Conservation (phyloP, 2,329 filamentous ascomycete genomes). For the Aspergillus udagawae region DNA sequence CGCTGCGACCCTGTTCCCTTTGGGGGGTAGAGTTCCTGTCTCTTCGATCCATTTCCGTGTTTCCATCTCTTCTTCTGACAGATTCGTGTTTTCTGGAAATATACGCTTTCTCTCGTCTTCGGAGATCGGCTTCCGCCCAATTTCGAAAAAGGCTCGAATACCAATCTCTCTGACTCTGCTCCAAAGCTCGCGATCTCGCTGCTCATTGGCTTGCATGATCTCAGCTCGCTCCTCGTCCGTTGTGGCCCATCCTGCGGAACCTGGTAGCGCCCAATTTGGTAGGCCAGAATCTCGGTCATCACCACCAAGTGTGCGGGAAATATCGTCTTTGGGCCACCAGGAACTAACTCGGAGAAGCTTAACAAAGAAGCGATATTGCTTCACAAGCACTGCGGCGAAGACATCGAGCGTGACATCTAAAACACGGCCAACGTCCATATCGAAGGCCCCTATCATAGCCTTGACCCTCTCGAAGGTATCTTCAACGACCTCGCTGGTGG, state of each 20-base stretch:
- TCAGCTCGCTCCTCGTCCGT: constrained; percentile 65
- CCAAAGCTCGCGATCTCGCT: constrained; percentile 78
- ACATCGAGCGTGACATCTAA: constrained; percentile 93
- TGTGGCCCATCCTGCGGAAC: constrained; percentile 58
- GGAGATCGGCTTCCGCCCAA: constrained; percentile 68
- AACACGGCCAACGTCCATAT: constrained; percentile 90
- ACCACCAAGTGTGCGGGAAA: constrained; percentile 36
- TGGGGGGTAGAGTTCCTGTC: constrained; percentile 77
- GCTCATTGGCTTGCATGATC: constrained; percentile 53
- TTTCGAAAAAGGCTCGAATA: constrained; percentile 81
- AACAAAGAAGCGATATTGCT: constrained; percentile 90
- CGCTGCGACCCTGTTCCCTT: constrained; percentile 85
- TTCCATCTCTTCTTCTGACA: constrained; percentile 49
- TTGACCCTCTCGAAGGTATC: constrained; percentile 90
- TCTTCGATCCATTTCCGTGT: constrained; percentile 71
- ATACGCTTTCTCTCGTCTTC: constrained; percentile 53
- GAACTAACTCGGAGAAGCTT: constrained; percentile 88
- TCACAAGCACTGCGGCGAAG: constrained; percentile 87
- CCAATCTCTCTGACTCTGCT: constrained; percentile 69
- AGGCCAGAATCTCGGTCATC: constrained; percentile 54
- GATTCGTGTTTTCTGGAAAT: constrained; percentile 36
- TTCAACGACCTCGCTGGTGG: constrained; percentile 71
- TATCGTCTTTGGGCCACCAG: constrained; percentile 82
- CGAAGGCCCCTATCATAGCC: constrained; percentile 92
- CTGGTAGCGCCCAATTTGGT: constrained; percentile 81